Conservation (phyloP, 2,329 filamentous ascomycete species). For the Cordyceps javanica region DNA sequence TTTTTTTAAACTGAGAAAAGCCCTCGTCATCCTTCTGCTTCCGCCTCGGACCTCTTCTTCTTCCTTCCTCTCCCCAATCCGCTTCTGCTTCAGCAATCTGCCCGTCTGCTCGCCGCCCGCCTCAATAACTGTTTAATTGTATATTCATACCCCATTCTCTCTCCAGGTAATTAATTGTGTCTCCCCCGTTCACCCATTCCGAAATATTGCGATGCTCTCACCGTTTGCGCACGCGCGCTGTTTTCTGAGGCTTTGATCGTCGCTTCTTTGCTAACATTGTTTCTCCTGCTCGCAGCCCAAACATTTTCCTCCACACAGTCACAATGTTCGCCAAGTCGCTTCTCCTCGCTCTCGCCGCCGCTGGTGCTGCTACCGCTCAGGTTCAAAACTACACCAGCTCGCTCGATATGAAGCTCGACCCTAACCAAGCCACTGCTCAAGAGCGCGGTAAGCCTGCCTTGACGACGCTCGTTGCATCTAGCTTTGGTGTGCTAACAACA, state of each 20-base stretch:
- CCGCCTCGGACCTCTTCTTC: slow-evolving; percentile 6
- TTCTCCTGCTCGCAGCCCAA: not conserved
- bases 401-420: slow-evolving; percentile 37
- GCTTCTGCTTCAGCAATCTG: slow-evolving; percentile 8
- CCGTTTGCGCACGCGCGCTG: not conserved
- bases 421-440: slow-evolving; percentile 26
- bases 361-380: slow-evolving; percentile 35
- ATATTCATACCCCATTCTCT: slow-evolving; percentile 7
- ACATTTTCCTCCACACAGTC: slow-evolving; percentile 15
- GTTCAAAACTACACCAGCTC: slow-evolving; percentile 38
- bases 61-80: slow-evolving; percentile 10
- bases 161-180: not conserved
- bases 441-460: slow-evolving; percentile 32
- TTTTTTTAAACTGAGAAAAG: slow-evolving; percentile 12
- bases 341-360: slow-evolving; percentile 39
- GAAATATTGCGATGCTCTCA: not conserved
- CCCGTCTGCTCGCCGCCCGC: slow-evolving; percentile 8
- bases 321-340: slow-evolving; percentile 37
- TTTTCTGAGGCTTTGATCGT: not conserved
- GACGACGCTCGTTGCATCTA: slow-evolving; percentile 15
- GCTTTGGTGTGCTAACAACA: slow-evolving; percentile 4
- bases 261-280: not conserved
- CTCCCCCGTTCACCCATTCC: not conserved
- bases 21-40: slow-evolving; percentile 6
- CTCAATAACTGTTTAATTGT: slow-evolving; percentile 1